Evolutionary conservation across 148 eudicot species (phyloP).

Genomic region (Cornus florida): DNA sequence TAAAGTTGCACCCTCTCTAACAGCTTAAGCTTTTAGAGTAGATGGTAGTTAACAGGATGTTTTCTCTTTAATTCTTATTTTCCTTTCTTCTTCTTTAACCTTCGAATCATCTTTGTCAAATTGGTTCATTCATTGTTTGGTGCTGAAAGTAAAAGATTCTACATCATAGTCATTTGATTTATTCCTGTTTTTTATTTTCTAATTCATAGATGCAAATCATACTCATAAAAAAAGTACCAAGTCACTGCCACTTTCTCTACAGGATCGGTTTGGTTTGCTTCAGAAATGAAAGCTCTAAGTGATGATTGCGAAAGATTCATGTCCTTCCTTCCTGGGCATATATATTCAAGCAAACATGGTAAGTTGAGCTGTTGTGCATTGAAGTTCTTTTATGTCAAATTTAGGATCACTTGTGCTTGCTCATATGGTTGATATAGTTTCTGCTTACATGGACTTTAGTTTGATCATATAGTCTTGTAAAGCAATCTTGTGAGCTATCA

Average conservation of each 20-base stretch:
- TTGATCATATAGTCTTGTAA: background rate
- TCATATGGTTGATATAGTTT: conserved; percentile 2
- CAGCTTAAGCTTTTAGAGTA: too few relatives aligned
- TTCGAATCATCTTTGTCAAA: background rate
- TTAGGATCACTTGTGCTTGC: background rate
- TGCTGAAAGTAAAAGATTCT: too few relatives aligned
- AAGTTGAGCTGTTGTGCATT: conserved; percentile 17
- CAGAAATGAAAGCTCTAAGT: conserved; percentile 93
- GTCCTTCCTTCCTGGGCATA: conserved; percentile 81
- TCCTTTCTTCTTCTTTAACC: background rate
- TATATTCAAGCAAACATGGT: conserved; percentile 90
- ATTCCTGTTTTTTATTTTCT: background rate
- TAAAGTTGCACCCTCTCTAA: too few relatives aligned
- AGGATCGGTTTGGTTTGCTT: conserved; percentile 95
- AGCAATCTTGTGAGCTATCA: background rate
- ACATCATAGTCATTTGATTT: background rate
- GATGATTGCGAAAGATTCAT: conserved; percentile 93
- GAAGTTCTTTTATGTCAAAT: background rate
- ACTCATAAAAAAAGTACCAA: background rate
- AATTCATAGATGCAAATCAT: background rate
- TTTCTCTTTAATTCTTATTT: background rate
- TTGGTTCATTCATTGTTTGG: background rate
- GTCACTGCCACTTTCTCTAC: conserved; percentile 16
- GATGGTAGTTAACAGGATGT: too few relatives aligned
- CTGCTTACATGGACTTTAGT: background rate